Evolutionary conservation across 2,329 filamentous ascomycete species (phyloP).

Genomic region (Penicillium sp.): DNA sequence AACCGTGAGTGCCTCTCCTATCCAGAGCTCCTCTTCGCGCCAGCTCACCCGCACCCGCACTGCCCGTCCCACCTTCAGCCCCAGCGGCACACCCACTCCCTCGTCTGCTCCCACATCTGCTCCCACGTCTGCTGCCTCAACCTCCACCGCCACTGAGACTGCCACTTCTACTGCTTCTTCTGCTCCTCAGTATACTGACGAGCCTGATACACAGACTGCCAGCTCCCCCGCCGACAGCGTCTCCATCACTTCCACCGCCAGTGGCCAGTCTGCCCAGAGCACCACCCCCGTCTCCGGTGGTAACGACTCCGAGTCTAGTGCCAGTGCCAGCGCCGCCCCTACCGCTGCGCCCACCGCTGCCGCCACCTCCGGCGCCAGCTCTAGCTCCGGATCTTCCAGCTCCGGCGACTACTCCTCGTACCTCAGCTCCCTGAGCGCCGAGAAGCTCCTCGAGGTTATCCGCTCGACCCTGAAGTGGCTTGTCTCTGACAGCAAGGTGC

Average conservation of each 20-base stretch:
- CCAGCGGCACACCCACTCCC: conserved; percentile 7
- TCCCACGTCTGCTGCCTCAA: conserved; percentile 8
- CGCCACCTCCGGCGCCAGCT: conserved; percentile 3
- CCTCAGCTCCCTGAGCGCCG: conserved; percentile 34
- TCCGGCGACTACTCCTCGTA: conserved; percentile 27
- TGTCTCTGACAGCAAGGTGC: conserved; percentile 32
- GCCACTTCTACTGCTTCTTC: conserved; percentile 18
- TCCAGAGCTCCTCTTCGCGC: conserved; percentile 16
- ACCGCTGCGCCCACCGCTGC: background rate
- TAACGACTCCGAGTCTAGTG: conserved; percentile 5
- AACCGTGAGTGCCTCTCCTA: conserved; percentile 21
- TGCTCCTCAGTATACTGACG: conserved; percentile 24
- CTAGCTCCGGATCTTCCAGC: background rate
- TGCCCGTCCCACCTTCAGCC: conserved; percentile 11
- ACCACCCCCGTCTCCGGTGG: conserved; percentile 19
- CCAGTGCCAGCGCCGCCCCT: background rate
- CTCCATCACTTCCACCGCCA: conserved; percentile 24
- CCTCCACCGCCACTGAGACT: conserved; percentile 14
- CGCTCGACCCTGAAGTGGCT: conserved; percentile 35
- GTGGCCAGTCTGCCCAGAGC: conserved; percentile 24
- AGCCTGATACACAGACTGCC: conserved; percentile 25
- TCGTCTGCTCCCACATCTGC: background rate
- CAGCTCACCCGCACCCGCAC: conserved; percentile 9
- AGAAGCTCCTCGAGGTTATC: conserved; percentile 31
- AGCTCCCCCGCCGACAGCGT: conserved; percentile 21